Conservation (phyloP, 106 monocot genomes). For the Phalaenopsis aphrodite region DNA sequence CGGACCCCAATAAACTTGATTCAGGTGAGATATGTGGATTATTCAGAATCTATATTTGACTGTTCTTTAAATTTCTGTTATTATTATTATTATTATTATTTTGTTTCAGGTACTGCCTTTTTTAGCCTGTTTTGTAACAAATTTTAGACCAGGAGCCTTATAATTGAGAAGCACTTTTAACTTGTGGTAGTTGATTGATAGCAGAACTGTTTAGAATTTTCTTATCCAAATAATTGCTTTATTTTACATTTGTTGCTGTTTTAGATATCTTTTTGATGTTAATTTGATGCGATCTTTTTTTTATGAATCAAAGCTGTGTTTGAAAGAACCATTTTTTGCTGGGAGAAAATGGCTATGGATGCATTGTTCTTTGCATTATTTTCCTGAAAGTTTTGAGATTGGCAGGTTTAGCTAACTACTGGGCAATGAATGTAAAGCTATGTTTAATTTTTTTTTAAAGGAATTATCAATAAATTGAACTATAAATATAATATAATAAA, state of each 20-base stretch:
- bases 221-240: not conserved
- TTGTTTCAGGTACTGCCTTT: not conserved
- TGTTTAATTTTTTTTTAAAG: too few species aligned
- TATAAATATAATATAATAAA: too few species aligned
- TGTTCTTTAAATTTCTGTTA: not conserved
- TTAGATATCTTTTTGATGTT: not conserved
- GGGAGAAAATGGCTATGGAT: too few species aligned
- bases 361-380: too few species aligned
- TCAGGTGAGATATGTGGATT: not conserved
- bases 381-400: too few species aligned
- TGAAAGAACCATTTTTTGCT: too few species aligned
- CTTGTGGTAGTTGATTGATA: not conserved
- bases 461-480: too few species aligned
- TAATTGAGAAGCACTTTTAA: not conserved
- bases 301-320: not conserved
- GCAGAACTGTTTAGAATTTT: not conserved
- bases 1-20: slow-evolving; percentile 7
- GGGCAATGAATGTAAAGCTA: too few species aligned
- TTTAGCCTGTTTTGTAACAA: not conserved
- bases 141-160: not conserved
- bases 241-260: not conserved
- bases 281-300: not conserved
- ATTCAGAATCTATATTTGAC: not conserved
- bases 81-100: not conserved
- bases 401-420: too few species aligned